These are phyloP conservation scores for Alternaria solani DNA, from an alignment of 2,329 filamentous ascomycete species.

Conservation along the genomic window DNA sequence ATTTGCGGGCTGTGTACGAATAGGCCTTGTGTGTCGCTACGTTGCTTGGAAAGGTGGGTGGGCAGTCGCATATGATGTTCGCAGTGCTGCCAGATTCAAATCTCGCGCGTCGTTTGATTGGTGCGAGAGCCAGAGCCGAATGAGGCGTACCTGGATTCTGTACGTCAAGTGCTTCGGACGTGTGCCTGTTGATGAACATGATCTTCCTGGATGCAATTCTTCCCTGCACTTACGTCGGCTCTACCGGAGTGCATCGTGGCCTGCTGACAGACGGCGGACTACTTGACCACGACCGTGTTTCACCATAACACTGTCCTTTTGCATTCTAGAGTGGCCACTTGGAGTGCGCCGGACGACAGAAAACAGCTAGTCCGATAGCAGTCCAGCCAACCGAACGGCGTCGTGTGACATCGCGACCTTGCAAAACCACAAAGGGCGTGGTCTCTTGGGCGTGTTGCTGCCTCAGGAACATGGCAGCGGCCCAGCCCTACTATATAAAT, in stretches of 20 bases:
- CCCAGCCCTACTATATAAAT: constrained; percentile 19
- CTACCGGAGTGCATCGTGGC: background rate
- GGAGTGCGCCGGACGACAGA: background rate
- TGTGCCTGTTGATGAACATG: constrained; percentile 1
- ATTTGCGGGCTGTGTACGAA: background rate
- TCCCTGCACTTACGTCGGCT: background rate
- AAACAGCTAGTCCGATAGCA: background rate
- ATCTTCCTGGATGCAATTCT: background rate
- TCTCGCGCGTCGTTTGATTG: background rate
- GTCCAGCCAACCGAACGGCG: background rate
- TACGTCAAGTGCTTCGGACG: background rate
- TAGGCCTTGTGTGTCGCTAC: background rate
- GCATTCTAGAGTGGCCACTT: background rate
- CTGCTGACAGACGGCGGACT: background rate
- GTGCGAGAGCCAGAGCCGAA: background rate
- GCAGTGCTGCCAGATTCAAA: background rate
- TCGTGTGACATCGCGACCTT: constrained; percentile 5
- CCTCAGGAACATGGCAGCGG: constrained; percentile 12
- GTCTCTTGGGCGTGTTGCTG: background rate
- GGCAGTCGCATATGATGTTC: background rate
- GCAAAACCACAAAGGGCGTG: background rate
- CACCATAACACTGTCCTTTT: background rate
- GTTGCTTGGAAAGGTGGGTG: background rate
- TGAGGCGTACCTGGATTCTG: background rate
- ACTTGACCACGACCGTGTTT: background rate